phyloP scores from a whole-genome alignment of 1,284 basidiomycete genomes.

The Cryptococcus sp. region DNA sequence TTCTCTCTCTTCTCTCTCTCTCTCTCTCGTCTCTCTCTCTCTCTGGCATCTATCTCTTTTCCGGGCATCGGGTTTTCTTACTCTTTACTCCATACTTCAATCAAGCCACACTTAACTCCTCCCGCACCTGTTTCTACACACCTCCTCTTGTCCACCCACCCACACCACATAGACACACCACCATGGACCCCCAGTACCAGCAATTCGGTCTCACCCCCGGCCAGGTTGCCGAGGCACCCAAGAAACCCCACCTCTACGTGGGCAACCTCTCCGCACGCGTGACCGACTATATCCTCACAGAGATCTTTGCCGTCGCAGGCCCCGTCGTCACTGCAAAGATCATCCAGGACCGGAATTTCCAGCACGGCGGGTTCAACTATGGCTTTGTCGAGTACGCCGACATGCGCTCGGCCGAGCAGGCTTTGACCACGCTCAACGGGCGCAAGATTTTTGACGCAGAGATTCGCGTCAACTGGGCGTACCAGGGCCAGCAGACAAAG shows the following conservation, averaged over 20 bases:
- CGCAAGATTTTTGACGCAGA: constrained; percentile 97
- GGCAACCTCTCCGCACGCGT: constrained; percentile 93
- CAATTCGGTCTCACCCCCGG: constrained; percentile 11
- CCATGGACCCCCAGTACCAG: constrained; percentile 12
- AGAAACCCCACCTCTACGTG: constrained; percentile 85
- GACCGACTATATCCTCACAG: constrained; percentile 68
- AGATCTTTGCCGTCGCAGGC: constrained; percentile 93
- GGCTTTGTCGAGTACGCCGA: constrained; percentile 98
- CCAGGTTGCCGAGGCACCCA: constrained; percentile 35
- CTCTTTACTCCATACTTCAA: neutral
- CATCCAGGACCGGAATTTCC: constrained; percentile 95
- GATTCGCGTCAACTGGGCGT: constrained; percentile 96
- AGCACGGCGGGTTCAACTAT: constrained; percentile 96
- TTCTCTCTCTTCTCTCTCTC: constrained; percentile 16
- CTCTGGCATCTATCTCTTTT: constrained; percentile 8
- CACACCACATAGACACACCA: constrained; percentile 1
- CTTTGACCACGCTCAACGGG: constrained; percentile 92
- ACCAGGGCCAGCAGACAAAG: constrained; percentile 77
- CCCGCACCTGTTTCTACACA: neutral
- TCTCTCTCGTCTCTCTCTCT: constrained; percentile 16
- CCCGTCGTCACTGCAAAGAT: constrained; percentile 97
- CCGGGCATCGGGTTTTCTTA: constrained; percentile 6
- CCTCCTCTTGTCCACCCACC: neutral
- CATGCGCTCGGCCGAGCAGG: constrained; percentile 95
- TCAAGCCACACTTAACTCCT: neutral